phyloP scores from a whole-genome alignment of 1,284 basidiomycete genomes.

The Pseudozyma pruni region DNA sequence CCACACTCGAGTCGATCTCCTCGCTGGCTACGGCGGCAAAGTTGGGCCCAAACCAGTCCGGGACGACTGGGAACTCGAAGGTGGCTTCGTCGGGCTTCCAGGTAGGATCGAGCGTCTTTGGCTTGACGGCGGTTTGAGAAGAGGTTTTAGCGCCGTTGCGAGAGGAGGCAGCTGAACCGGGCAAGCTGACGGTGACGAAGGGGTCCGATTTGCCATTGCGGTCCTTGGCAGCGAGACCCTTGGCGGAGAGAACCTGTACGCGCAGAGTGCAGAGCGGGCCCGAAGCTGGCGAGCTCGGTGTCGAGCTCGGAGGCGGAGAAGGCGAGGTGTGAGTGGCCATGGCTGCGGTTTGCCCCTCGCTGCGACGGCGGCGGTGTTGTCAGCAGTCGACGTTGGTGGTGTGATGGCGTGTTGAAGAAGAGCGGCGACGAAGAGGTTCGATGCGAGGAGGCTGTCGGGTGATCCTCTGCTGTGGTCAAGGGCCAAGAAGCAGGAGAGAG shows the following conservation, averaged over 20 bases:
- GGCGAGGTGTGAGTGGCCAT: slow-evolving; percentile 4
- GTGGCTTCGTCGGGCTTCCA: slow-evolving; percentile 70
- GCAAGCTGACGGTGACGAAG: slow-evolving; percentile 62
- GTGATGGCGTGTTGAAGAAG: no score
- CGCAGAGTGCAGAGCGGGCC: slow-evolving; percentile 48
- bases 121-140: slow-evolving; percentile 82
- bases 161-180: slow-evolving; percentile 38
- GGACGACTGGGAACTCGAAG: slow-evolving; percentile 46
- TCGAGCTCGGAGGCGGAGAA: slow-evolving; percentile 8
- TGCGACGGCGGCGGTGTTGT: neutral
- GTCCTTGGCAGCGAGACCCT: slow-evolving; percentile 71
- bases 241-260: slow-evolving; percentile 68
- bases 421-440: no score
- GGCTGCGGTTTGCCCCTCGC: neutral
- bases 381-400: neutral
- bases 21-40: slow-evolving; percentile 68
- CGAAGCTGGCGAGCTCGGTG: slow-evolving; percentile 5
- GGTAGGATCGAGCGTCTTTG: slow-evolving; percentile 80
- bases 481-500: no score
- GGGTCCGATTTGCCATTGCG: slow-evolving; percentile 69
- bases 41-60: slow-evolving; percentile 70
- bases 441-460: no score
- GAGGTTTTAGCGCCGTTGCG: slow-evolving; percentile 70
- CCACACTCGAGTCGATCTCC: slow-evolving; percentile 29
- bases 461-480: no score